Conservation (phyloP, 805 yeast genomes). For the Sugiyamaella qingdaonensis region DNA sequence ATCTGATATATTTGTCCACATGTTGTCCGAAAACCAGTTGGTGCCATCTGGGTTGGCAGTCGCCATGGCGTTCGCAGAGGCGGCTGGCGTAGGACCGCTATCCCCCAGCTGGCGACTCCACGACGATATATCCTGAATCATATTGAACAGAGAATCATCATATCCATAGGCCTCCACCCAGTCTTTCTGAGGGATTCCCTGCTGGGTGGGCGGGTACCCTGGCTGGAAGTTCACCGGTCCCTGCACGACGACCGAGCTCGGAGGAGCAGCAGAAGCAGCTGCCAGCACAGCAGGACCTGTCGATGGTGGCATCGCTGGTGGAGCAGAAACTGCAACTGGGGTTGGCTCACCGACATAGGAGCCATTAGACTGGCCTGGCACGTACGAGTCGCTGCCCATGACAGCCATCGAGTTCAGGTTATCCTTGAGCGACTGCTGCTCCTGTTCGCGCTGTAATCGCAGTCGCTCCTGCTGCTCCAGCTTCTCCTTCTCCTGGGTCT, state of each 20-base stretch:
- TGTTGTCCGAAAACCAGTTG: constrained; percentile 14
- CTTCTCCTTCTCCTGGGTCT: constrained; percentile 3
- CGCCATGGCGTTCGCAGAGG: neutral
- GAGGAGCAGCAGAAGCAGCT: neutral
- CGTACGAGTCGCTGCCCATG: neutral
- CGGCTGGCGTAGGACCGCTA: neutral
- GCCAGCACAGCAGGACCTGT: neutral
- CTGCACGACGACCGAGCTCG: neutral
- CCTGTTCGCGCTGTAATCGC: neutral
- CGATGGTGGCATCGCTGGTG: neutral
- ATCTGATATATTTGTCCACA: constrained; percentile 20
- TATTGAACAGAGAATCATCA: constrained; percentile 26
- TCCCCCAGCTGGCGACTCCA: constrained; percentile 22
- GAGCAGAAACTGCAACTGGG: neutral
- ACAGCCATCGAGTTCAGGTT: neutral
- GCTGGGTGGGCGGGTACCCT: neutral
- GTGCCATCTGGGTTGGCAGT: constrained; percentile 3
- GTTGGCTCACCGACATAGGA: neutral
- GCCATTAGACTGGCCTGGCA: neutral
- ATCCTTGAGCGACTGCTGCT: constrained; percentile 1
- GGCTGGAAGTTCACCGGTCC: neutral
- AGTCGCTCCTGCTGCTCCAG: neutral
- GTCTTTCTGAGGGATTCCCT: constrained; percentile 9
- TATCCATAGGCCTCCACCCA: constrained; percentile 23
- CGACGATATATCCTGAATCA: constrained; percentile 29